A percentile compares a stretch with the other conserved stretches of the same genome.
Conservation (phyloP, 2,329 filamentous ascomycete species). For the Verticillium klebahnii region DNA sequence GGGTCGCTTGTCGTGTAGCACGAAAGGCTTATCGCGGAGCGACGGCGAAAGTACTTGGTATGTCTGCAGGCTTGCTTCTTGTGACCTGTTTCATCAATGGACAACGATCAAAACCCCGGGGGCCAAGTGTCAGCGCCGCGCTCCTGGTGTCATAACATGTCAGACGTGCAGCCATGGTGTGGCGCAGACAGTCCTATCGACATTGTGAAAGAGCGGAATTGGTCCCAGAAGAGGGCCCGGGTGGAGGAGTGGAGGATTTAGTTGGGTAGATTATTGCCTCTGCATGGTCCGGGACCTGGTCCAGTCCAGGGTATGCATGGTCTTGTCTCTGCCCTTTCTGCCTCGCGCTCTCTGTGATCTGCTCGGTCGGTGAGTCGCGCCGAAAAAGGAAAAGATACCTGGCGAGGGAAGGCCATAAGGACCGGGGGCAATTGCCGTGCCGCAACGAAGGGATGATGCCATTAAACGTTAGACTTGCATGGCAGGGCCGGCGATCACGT, state of each 20-base stretch:
- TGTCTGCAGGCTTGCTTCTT: background rate
- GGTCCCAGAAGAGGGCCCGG: background rate
- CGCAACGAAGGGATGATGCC: background rate
- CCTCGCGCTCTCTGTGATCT: background rate
- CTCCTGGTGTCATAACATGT: background rate
- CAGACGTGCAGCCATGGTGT: background rate
- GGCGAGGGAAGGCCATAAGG: background rate
- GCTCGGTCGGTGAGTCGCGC: background rate
- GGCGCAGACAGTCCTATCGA: background rate
- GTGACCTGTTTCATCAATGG: background rate
- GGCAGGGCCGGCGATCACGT: background rate
- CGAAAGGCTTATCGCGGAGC: background rate
- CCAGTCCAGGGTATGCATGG: background rate
- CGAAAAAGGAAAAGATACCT: background rate
- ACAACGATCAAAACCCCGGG: background rate
- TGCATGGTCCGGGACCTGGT: background rate
- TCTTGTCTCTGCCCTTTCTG: background rate
- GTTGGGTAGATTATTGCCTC: background rate
- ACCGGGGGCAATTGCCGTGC: background rate
- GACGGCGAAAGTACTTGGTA: background rate
- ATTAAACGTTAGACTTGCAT: background rate
- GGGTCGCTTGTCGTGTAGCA: background rate
- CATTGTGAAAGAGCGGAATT: background rate
- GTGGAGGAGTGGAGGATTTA: background rate
- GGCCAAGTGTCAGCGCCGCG: background rate